These are phyloP conservation scores for Globisporangium echinulatum DNA, from an alignment of 352 stramenopile genomes.

Conservation along the genomic window DNA sequence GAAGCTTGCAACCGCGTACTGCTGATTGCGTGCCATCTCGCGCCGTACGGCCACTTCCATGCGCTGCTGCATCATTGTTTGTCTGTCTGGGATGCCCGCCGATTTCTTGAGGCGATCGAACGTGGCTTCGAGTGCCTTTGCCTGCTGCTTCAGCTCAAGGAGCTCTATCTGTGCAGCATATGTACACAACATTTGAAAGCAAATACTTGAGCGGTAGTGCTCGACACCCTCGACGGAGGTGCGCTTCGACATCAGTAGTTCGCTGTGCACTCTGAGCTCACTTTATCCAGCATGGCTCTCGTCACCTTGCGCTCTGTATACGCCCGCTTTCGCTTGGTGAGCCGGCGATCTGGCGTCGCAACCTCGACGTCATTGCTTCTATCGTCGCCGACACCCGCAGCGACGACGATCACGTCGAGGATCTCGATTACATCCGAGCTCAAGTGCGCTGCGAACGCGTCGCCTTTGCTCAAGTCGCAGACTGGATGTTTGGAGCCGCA, in stretches of 20 bases:
- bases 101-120: conserved; percentile 4
- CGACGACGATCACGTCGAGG: not conserved
- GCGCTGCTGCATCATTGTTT: conserved; percentile 2
- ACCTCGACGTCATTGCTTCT: not conserved
- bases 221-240: not conserved
- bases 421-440: not conserved
- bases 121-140: conserved; percentile 1
- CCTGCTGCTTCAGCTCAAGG: conserved; percentile 1
- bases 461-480: not conserved
- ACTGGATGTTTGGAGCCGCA: not conserved
- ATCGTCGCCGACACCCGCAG: not conserved
- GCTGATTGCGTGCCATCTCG: conserved; percentile 6
- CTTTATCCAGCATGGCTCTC: not conserved
- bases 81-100: conserved; percentile 3
- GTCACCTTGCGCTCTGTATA: conserved; percentile 7
- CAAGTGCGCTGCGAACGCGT: not conserved
- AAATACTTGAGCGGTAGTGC: not conserved
- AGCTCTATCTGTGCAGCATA: conserved; percentile 1
- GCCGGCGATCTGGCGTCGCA: not conserved
- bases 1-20: conserved; percentile 7
- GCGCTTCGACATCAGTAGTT: too few species aligned
- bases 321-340: conserved; percentile 2
- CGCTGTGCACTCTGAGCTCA: not conserved
- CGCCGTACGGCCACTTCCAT: conserved; percentile 5
- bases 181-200: not conserved